A percentile compares a stretch with the other conserved stretches of the same genome.
phyloP scores from a whole-genome alignment of 2,329 filamentous ascomycete genomes.

The Colletotrichum graminicola region DNA sequence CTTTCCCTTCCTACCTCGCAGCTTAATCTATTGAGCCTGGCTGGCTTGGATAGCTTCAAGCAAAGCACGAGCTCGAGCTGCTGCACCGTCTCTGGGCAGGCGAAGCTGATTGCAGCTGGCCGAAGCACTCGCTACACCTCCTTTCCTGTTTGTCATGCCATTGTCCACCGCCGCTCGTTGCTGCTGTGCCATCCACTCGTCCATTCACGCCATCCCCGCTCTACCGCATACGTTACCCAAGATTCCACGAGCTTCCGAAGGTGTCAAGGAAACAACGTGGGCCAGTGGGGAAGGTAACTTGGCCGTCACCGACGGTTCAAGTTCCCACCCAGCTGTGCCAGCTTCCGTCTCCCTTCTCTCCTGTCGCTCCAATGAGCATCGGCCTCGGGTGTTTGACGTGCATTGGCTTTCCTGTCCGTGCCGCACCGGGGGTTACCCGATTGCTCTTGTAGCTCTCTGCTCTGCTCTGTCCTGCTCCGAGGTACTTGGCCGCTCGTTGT shows the following conservation, averaged over 20 bases:
- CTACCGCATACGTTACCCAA: constrained; percentile 18
- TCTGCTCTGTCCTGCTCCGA: constrained; percentile 6
- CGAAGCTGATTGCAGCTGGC: background rate
- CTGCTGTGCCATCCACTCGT: constrained; percentile 35
- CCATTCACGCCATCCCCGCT: constrained; percentile 29
- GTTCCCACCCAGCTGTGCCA: constrained; percentile 21
- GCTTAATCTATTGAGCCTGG: constrained; percentile 12
- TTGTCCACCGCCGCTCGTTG: constrained; percentile 20
- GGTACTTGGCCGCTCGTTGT: constrained; percentile 29
- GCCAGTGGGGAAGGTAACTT: constrained; percentile 39
- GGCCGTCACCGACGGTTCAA: constrained; percentile 12
- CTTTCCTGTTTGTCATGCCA: constrained; percentile 8
- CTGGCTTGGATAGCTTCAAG: constrained; percentile 35
- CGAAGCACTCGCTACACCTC: constrained; percentile 9
- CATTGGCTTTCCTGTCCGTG: constrained; percentile 25
- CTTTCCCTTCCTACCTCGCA: constrained; percentile 12
- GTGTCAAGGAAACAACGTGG: constrained; percentile 35
- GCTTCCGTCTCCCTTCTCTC: constrained; percentile 10
- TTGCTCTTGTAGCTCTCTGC: constrained; percentile 25
- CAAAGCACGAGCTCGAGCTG: constrained; percentile 19
- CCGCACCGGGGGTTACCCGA: constrained; percentile 23
- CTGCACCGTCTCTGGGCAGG: background rate
- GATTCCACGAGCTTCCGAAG: constrained; percentile 40
- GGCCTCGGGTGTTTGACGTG: constrained; percentile 33
- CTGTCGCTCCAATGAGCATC: constrained; percentile 36